These are phyloP conservation scores for Aspergillus incahuasiensis DNA, from an alignment of 495 filamentous ascomycete genomes.

Conservation along the genomic window DNA sequence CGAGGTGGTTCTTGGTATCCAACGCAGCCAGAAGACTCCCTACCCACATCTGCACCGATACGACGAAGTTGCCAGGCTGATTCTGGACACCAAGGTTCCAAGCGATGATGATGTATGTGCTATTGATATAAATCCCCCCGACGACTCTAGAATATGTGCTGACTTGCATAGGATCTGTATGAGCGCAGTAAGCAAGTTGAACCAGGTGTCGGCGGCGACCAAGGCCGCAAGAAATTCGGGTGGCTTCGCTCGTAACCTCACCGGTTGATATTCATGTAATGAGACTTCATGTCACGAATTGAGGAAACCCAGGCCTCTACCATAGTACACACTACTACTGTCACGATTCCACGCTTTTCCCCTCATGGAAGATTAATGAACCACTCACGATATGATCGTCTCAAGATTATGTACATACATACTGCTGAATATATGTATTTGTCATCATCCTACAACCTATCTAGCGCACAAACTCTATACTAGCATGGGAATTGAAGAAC, in stretches of 20 bases:
- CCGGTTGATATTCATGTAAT: slow-evolving; percentile 4
- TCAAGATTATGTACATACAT: slow-evolving; percentile 25
- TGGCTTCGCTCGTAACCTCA: slow-evolving; percentile 36
- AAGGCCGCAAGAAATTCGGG: slow-evolving; percentile 40
- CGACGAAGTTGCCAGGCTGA: slow-evolving; percentile 62
- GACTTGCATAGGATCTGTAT: slow-evolving; percentile 37
- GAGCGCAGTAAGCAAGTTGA: slow-evolving; percentile 43
- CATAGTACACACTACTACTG: neutral
- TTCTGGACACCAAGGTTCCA: slow-evolving; percentile 61
- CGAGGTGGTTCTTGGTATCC: slow-evolving; percentile 83
- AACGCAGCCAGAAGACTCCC: slow-evolving; percentile 81
- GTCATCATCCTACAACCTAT: slow-evolving; percentile 1
- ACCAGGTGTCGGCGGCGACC: slow-evolving; percentile 37
- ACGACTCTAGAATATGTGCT: slow-evolving; percentile 3
- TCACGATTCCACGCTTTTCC: slow-evolving; percentile 6
- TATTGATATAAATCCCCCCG: neutral
- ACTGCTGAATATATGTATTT: slow-evolving; percentile 10
- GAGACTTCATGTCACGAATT: slow-evolving; percentile 7
- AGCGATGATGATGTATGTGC: slow-evolving; percentile 47
- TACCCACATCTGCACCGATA: slow-evolving; percentile 66
- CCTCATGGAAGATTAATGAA: slow-evolving; percentile 15
- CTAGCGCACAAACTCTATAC: neutral
- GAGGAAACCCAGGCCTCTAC: neutral
- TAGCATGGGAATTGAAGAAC: neutral
- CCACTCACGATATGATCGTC: slow-evolving; percentile 21